Evolutionary conservation across 257 asterid species (phyloP), one percentile per base, ranked within the genome.

Genomic region (Parsonsia alboflavescens): DNA sequence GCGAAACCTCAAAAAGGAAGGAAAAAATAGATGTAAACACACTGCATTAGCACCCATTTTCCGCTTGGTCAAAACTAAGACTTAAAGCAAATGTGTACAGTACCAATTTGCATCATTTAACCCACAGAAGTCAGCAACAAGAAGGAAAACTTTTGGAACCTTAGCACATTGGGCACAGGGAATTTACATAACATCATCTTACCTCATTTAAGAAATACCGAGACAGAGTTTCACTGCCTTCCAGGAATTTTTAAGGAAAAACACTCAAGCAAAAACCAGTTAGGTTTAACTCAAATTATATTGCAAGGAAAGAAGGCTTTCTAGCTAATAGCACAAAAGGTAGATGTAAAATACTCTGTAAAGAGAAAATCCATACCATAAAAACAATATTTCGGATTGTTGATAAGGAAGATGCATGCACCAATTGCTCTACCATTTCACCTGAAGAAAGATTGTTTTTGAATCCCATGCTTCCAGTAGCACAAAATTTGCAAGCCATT

Each of bases 381-480:
- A 95, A 95, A 78, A 95, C 99, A 79, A 92, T 73, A 84, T 95
- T 95, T 26, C 98, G 96, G 63, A 95, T 95, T 48, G 90, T 61
- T 70, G 97, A 88, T 75, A 92, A 83, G 65, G 89, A 88, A 81
- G 98, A 89, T 24, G 98, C 97, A 78, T 88, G 96, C 75, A 92
- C 99, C 75, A 95, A 84, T 67, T 92, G 98, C 82, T 95, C 99
- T 72, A 95, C 75, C 76, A 95, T 90, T 83, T 95, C 98, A 62
- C 98, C 97, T 9, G 97, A 84, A 22, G 99, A 82, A 66, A 95
- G 97, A 84, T 89, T 92, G 52, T 53, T 87, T 80, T 92, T 95
- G 76, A 92, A 95, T 68, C 99, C 99, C 99, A 95, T 95, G 84
- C 89, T 92, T 82, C 99, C 98, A 3, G 99, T 95, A 6, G 99